Conservation (phyloP, 345 rosid species). For the Sonneratia alba region DNA sequence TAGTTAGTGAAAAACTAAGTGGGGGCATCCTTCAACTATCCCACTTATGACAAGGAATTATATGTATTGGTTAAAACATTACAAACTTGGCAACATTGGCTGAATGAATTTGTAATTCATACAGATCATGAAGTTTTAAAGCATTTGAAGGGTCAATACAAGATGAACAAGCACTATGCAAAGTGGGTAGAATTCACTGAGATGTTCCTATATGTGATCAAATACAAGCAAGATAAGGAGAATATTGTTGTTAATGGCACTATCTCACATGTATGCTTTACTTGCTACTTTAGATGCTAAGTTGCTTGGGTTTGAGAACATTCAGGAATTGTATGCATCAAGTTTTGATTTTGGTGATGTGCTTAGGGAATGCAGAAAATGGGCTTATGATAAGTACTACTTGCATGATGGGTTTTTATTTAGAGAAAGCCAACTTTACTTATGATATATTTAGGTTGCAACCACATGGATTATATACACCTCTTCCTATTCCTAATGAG, state of each 20-base stretch:
- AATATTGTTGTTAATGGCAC: background rate
- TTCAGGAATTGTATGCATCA: background rate
- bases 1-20: background rate
- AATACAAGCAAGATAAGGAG: background rate
- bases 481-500: background rate
- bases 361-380: too few species aligned
- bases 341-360: too few species aligned
- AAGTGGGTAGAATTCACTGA: background rate
- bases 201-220: background rate
- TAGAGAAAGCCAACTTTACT: background rate
- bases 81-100: too few species aligned
- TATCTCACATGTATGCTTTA: background rate
- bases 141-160: background rate
- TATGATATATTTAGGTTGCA: background rate
- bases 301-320: background rate
- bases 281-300: background rate
- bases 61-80: too few species aligned
- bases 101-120: too few species aligned
- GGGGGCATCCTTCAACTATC: background rate
- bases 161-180: background rate
- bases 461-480: background rate
- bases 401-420: background rate
- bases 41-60: too few species aligned
- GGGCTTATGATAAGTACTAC: too few species aligned
- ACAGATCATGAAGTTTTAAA: background rate